Evolutionary conservation across 495 filamentous ascomycete species (phyloP).

Genomic region (Cercophora sp.): DNA sequence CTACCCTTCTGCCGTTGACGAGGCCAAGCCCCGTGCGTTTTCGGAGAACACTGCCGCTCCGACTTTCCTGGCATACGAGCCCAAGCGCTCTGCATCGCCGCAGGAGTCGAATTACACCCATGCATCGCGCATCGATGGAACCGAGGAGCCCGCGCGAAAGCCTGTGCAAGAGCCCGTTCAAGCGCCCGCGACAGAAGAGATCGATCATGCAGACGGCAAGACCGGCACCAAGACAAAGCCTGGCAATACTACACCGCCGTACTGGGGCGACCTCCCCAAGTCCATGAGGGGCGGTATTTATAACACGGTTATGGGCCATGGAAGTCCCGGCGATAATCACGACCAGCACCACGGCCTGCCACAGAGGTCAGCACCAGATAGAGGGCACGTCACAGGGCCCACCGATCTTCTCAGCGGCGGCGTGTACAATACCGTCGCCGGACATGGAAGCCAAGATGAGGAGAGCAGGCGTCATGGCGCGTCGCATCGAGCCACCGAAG

Average conservation of each 20-base stretch:
- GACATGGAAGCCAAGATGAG: slow-evolving; percentile 24
- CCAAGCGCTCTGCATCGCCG: background rate
- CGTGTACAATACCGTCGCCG: slow-evolving; percentile 25
- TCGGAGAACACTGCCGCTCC: background rate
- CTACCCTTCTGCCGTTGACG: background rate
- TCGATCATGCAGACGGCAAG: background rate
- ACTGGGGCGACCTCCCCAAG: slow-evolving; percentile 40
- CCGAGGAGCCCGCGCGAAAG: background rate
- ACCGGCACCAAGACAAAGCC: background rate
- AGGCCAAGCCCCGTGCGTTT: background rate
- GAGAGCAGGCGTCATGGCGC: slow-evolving; percentile 19
- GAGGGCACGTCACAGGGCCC: slow-evolving; percentile 20
- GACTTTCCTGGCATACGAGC: background rate
- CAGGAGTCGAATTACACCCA: too few species aligned
- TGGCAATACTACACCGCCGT: slow-evolving; percentile 16
- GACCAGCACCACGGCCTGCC: slow-evolving; percentile 27
- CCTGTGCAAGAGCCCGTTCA: background rate
- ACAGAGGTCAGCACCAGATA: slow-evolving; percentile 17
- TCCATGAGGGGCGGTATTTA: slow-evolving; percentile 32
- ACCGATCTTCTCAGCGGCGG: slow-evolving; percentile 19
- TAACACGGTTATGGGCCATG: slow-evolving; percentile 41
- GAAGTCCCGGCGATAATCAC: slow-evolving; percentile 34
- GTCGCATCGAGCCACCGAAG: too few species aligned
- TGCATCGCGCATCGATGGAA: too few species aligned
- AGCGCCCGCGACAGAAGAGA: background rate